Percentiles rank a stretch among this genome's conserved stretches.
Evolutionary conservation across 2,329 filamentous ascomycete genomes (phyloP).

Genomic region (Gnomoniopsis sp.): DNA sequence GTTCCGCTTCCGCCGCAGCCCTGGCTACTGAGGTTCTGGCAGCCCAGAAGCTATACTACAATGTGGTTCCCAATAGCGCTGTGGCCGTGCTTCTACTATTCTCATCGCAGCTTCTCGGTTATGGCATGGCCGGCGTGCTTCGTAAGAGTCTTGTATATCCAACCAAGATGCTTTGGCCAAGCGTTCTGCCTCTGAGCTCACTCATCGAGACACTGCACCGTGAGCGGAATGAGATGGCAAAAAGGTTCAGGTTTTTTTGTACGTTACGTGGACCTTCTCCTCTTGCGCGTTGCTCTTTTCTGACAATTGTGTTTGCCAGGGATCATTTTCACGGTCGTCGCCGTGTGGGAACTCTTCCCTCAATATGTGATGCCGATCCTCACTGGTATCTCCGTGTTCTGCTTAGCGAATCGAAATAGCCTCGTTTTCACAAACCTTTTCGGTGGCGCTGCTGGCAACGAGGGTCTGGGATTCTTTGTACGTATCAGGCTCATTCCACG

Average conservation of each 20-base stretch:
- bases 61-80: constrained; percentile 33
- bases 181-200: constrained; percentile 28
- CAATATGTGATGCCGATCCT: constrained; percentile 43
- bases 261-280: neutral
- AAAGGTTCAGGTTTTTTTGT: constrained; percentile 36
- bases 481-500: neutral
- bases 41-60: constrained; percentile 45
- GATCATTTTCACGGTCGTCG: constrained; percentile 34
- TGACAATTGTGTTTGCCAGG: constrained; percentile 17
- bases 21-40: constrained; percentile 36
- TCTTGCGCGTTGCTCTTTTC: neutral
- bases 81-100: constrained; percentile 42
- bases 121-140: constrained; percentile 45
- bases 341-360: constrained; percentile 46
- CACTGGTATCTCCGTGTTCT: constrained; percentile 39
- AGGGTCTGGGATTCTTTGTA: constrained; percentile 35
- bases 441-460: constrained; percentile 37
- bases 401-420: constrained; percentile 39
- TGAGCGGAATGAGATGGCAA: constrained; percentile 30
- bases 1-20: constrained; percentile 19
- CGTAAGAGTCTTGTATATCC: constrained; percentile 43
- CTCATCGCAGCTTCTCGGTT: constrained; percentile 47
- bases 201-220: constrained; percentile 29
- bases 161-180: constrained; percentile 36
- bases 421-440: constrained; percentile 46